Percentiles rank a stretch among this genome's conserved stretches.
These are phyloP conservation scores for Rubia yunnanensis DNA, from an alignment of 257 asterid species.

Conservation along the genomic window DNA sequence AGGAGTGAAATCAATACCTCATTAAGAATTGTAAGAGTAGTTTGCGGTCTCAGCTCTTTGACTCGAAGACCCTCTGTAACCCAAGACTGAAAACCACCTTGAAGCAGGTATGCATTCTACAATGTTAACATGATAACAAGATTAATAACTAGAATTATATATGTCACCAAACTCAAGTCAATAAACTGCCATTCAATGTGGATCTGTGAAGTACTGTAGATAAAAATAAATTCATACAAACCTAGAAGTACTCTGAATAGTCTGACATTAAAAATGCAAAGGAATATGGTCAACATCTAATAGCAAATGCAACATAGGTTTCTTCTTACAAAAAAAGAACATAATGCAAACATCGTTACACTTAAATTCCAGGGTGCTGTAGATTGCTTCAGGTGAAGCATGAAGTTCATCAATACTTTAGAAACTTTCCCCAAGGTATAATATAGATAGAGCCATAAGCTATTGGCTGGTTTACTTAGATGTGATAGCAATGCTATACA, in stretches of 20 bases:
- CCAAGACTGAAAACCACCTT: conserved; percentile 91
- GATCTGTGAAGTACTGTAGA: not conserved
- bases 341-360: not conserved
- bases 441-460: not conserved
- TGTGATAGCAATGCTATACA: not conserved
- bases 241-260: not conserved
- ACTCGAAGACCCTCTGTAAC: conserved; percentile 57
- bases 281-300: too few relatives aligned
- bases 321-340: not conserved
- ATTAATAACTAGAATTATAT: not conserved
- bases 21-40: conserved; percentile 64
- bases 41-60: conserved; percentile 74
- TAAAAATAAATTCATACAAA: not conserved
- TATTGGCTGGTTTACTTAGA: not conserved
- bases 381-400: not conserved
- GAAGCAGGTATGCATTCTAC: conserved; percentile 66
- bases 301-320: not conserved
- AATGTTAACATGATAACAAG: conserved; percentile 7
- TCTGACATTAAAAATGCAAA: not conserved
- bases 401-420: not conserved
- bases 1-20: conserved; percentile 34
- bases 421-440: not conserved
- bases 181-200: not conserved
- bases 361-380: not conserved
- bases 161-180: not conserved